A percentile compares a stretch with the other conserved stretches of the same genome.
phyloP scores from a whole-genome alignment of 345 rosid species.

The Euphorbia pulcherrima region DNA sequence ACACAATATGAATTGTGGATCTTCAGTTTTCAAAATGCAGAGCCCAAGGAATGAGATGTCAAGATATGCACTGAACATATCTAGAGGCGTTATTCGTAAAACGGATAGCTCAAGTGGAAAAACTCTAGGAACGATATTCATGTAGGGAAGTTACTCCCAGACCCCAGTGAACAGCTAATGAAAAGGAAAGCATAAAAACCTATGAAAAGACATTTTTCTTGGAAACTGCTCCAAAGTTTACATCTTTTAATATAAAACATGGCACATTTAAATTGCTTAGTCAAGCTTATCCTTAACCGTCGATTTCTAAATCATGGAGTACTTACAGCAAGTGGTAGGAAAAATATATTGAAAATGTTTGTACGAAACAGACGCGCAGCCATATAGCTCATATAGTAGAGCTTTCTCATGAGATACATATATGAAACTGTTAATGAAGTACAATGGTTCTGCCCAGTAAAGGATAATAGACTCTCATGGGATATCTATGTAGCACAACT shows the following conservation, averaged over 20 bases:
- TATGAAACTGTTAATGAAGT: not conserved
- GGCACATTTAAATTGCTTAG: not conserved
- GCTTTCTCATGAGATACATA: not conserved
- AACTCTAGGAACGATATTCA: not conserved
- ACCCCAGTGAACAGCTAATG: not conserved
- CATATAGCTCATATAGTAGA: not conserved
- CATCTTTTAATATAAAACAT: not conserved
- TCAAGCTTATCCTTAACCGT: not conserved
- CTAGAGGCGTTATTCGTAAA: not conserved
- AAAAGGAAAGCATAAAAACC: not conserved
- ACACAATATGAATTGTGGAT: conserved; percentile 2
- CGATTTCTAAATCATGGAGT: not conserved
- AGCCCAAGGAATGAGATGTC: not conserved
- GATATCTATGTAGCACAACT: not conserved
- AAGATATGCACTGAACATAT: not conserved
- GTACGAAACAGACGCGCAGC: not conserved
- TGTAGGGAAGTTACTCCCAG: no score
- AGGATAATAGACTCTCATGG: not conserved
- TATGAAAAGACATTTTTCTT: not conserved
- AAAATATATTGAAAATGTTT: not conserved
- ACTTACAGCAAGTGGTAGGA: not conserved
- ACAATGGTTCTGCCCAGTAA: not conserved
- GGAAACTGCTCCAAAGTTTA: not conserved
- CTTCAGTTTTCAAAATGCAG: not conserved
- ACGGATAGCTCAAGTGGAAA: not conserved